Evolutionary conservation across 2,329 filamentous ascomycete genomes (phyloP), one percentile per base, ranked within the genome.

Genomic region (Sordariomycetes sp.): DNA sequence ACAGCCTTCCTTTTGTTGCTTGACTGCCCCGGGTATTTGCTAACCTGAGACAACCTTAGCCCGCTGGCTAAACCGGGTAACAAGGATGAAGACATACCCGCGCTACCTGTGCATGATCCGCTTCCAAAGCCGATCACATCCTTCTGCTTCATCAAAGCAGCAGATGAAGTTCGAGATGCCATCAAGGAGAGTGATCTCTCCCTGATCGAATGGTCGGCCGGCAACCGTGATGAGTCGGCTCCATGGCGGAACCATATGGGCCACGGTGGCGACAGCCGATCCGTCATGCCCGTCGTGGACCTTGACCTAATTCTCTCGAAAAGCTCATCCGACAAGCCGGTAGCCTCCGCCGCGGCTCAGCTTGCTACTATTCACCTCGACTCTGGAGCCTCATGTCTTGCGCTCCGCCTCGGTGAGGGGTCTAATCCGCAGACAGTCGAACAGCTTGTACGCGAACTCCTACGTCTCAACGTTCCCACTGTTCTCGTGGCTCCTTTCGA

Each of bases 281-380:
- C 55, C 20, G 55, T 56, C 15, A 56, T 56, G 55, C 55, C 55
- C 32, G 8, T 56, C 15, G 55, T 56, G 35, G 48, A 32, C n/a
- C 55, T 56, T 8, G 55, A 56, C 24, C 34, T 22, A 2, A 52
- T 56, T 20, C 10, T 56, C 34, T 34, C 55, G 17, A 22, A 36
- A 25, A 25, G 13, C 20, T n/a, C 48, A 32, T 35, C 45, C 48
- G 55, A 52, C 15, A 56, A 56, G 17, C 20, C 22, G 6, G 55
- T 56, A 24, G 55, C 48, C 20, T 56, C 55, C 8, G 55, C 48
- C 20, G 55, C 55, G 25, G 28, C n/a, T 8, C 55, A 56, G 5
- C 45, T 56, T 10, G 55, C 55, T n/a, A 56, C 45, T 3, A 56
- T 56, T 12, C 55, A 56, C 34, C 55, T 56, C 20, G 55, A 56